Evolutionary conservation across 2,329 filamentous ascomycete genomes (phyloP).

Genomic region (Ophiobolus disseminans): DNA sequence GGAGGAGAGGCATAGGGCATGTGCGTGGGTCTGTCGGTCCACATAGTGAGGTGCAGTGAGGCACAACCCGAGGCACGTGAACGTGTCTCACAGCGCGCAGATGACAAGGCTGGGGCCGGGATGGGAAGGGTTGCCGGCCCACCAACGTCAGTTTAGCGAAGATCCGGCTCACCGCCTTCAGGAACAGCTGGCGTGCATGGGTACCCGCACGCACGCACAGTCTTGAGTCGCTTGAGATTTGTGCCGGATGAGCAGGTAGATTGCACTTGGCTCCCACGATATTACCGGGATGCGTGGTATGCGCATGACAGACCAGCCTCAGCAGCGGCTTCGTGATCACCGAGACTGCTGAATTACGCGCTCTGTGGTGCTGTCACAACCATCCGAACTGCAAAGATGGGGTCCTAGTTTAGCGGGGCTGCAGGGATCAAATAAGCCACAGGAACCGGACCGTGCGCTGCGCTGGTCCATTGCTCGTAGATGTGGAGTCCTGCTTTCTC

Average conservation of each 20-base stretch:
- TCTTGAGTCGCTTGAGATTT: not conserved
- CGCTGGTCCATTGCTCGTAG: slow-evolving; percentile 26
- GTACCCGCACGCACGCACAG: not conserved
- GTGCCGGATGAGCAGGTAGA: not conserved
- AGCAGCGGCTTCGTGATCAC: not conserved
- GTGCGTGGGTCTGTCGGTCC: slow-evolving; percentile 6
- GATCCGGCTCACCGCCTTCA: slow-evolving; percentile 5
- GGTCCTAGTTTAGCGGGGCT: slow-evolving; percentile 15
- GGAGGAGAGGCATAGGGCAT: slow-evolving; percentile 51
- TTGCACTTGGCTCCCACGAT: not conserved
- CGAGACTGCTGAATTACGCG: too few relatives aligned
- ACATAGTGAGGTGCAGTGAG: slow-evolving; percentile 8
- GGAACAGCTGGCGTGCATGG: slow-evolving; percentile 2
- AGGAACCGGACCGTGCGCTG: slow-evolving; percentile 11
- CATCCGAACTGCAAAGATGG: not conserved
- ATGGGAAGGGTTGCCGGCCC: not conserved
- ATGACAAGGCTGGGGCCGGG: slow-evolving; percentile 2
- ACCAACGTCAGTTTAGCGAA: slow-evolving; percentile 6
- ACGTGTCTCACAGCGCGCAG: slow-evolving; percentile 1
- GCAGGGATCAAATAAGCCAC: slow-evolving; percentile 16
- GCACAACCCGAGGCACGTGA: slow-evolving; percentile 12
- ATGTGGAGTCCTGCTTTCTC: slow-evolving; percentile 11
- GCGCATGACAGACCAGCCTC: slow-evolving; percentile 9
- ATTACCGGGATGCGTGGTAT: slow-evolving; percentile 2
- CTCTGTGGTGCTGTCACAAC: not conserved